These are phyloP conservation scores for Hypoxylon sp. DNA, from an alignment of 2,329 filamentous ascomycete genomes.

Conservation along the genomic window DNA sequence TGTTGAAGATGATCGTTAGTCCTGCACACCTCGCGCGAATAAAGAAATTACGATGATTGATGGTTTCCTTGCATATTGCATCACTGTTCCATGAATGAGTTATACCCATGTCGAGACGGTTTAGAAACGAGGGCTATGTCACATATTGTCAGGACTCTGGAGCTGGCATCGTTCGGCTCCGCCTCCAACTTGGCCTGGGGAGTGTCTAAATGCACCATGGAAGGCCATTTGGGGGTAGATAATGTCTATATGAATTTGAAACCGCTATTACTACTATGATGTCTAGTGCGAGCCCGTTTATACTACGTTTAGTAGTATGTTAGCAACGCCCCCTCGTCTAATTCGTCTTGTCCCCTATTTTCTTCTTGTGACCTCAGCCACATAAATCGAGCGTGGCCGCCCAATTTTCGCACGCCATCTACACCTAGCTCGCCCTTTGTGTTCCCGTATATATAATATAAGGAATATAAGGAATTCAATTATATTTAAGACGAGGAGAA, in stretches of 20 bases:
- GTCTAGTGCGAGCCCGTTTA: background rate
- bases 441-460: background rate
- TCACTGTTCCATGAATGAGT: constrained; percentile 23
- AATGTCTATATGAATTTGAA: constrained; percentile 11
- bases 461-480: too few species aligned
- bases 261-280: background rate
- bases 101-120: constrained; percentile 30
- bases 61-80: constrained; percentile 4
- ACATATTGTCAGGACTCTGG: constrained; percentile 1
- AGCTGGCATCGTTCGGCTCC: background rate
- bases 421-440: background rate
- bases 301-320: background rate
- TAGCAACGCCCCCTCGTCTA: background rate
- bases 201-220: background rate
- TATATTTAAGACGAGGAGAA: background rate
- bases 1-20: constrained; percentile 29
- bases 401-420: background rate
- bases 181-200: background rate
- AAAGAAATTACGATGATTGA: constrained; percentile 16
- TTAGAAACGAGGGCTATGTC: constrained; percentile 6
- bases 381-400: background rate
- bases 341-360: background rate
- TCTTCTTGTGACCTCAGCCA: background rate
- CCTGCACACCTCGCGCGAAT: background rate
- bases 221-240: background rate